Percentiles rank a stretch among this genome's conserved stretches.
phyloP scores from a whole-genome alignment of 805 yeast species.

The Monosporozyma yasuniensis region DNA sequence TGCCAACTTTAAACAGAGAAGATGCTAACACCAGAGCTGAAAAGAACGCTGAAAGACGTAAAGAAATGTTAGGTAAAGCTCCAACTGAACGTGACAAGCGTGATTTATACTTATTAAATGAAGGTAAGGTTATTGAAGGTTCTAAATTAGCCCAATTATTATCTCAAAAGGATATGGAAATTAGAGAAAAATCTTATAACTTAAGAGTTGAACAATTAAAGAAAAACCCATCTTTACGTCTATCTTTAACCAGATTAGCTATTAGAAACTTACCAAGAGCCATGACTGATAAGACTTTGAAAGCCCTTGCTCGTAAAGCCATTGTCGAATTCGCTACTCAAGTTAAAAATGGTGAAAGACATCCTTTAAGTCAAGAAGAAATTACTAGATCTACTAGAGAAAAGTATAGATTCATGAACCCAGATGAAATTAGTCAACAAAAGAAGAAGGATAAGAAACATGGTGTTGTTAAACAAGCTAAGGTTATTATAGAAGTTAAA shows the following conservation, averaged over 20 bases:
- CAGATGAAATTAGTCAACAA: constrained; percentile 31
- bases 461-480: constrained; percentile 91
- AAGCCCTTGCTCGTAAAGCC: constrained; percentile 89
- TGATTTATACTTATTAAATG: constrained; percentile 77
- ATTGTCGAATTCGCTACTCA: constrained; percentile 91
- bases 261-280: constrained; percentile 89
- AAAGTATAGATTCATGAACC: constrained; percentile 38
- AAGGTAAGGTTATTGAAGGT: constrained; percentile 79
- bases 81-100: constrained; percentile 76
- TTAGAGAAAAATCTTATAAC: constrained; percentile 80
- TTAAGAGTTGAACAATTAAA: constrained; percentile 83
- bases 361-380: constrained; percentile 85
- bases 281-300: constrained; percentile 78
- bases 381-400: constrained; percentile 65
- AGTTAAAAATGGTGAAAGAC: constrained; percentile 65
- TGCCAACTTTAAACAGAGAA: constrained; percentile 80
- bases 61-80: constrained; percentile 69
- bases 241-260: constrained; percentile 92
- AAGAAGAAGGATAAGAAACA: constrained; percentile 59
- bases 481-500: constrained; percentile 85
- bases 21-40: constrained; percentile 70
- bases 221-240: constrained; percentile 83
- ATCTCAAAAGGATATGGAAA: constrained; percentile 65
- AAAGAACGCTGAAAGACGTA: constrained; percentile 62
- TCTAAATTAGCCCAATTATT: constrained; percentile 69